Percentiles rank a stretch among this genome's conserved stretches.
Conservation (phyloP, 305 asterid genomes). For the Plantago coronopus region DNA sequence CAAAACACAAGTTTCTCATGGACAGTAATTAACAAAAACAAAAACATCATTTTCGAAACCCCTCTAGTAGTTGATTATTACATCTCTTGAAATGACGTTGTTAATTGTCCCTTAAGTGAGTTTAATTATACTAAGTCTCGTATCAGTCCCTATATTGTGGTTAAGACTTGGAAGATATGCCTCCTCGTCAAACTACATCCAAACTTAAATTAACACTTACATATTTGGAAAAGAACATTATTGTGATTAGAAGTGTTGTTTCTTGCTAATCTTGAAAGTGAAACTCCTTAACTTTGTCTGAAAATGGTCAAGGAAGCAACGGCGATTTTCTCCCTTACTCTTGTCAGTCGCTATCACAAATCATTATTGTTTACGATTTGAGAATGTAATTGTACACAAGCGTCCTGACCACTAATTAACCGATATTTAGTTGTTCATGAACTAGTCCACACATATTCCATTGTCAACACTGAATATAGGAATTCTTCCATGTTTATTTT, state of each 20-base stretch:
- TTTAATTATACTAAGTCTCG: neutral
- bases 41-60: constrained; percentile 28
- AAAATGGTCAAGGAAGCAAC: constrained; percentile 21
- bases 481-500: too few species aligned
- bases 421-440: too few species aligned
- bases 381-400: too few species aligned
- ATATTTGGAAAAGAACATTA: too few species aligned
- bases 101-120: neutral
- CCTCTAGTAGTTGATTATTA: constrained; percentile 16
- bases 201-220: constrained; percentile 19
- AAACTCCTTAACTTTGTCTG: constrained; percentile 34
- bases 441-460: too few species aligned
- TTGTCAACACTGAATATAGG: too few species aligned
- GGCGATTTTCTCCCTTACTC: constrained; percentile 19
- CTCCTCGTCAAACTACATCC: constrained; percentile 52
- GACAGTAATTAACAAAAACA: constrained; percentile 6
- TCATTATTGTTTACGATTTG: too few species aligned
- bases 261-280: constrained; percentile 27
- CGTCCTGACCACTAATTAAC: too few species aligned
- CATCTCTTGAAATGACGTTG: constrained; percentile 28
- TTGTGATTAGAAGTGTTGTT: too few species aligned
- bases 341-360: constrained; percentile 5
- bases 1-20: neutral
- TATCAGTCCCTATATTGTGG: constrained; percentile 41
- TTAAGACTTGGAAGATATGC: constrained; percentile 58